A percentile compares a stretch with the other conserved stretches of the same genome.
Evolutionary conservation across 1,284 basidiomycete species (phyloP).

Genomic region (Sporisorium scitamineum): DNA sequence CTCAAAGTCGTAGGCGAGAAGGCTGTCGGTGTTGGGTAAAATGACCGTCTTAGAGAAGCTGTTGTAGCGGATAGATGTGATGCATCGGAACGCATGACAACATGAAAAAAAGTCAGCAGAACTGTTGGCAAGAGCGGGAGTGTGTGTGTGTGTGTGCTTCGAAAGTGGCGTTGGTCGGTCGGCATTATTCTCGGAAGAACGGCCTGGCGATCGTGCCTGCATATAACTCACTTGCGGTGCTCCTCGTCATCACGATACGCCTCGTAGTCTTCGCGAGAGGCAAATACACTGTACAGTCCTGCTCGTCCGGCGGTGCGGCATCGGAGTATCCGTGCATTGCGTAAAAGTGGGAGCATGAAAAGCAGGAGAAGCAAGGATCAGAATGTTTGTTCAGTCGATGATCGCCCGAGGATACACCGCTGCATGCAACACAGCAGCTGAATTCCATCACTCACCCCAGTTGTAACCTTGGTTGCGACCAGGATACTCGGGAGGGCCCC

Average conservation of each 20-base stretch:
- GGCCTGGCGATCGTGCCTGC: neutral
- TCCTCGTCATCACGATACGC: constrained; percentile 62
- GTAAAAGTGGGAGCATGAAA: neutral
- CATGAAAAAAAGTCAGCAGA: constrained; percentile 2
- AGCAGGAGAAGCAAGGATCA: constrained; percentile 1
- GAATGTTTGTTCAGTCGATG: neutral
- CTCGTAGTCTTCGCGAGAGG: constrained; percentile 52
- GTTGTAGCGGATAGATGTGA: neutral
- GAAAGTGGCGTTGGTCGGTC: constrained; percentile 4
- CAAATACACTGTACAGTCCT: constrained; percentile 60
- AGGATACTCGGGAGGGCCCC: constrained; percentile 59
- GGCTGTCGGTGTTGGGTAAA: constrained; percentile 56
- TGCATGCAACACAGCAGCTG: constrained; percentile 3
- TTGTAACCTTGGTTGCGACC: constrained; percentile 60
- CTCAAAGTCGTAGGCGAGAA: constrained; percentile 64
- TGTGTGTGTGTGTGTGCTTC: too few relatives aligned
- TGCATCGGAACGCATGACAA: constrained; percentile 7
- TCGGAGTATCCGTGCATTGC: constrained; percentile 7
- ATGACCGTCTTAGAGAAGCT: constrained; percentile 62
- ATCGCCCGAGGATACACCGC: constrained; percentile 5
- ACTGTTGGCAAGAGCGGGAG: neutral
- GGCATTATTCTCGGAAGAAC: neutral
- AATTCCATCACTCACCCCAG: constrained; percentile 43
- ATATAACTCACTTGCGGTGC: constrained; percentile 62
- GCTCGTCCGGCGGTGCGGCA: neutral